Evolutionary conservation across 306 rosid genomes (phyloP).

Genomic region (Quercus alba): DNA sequence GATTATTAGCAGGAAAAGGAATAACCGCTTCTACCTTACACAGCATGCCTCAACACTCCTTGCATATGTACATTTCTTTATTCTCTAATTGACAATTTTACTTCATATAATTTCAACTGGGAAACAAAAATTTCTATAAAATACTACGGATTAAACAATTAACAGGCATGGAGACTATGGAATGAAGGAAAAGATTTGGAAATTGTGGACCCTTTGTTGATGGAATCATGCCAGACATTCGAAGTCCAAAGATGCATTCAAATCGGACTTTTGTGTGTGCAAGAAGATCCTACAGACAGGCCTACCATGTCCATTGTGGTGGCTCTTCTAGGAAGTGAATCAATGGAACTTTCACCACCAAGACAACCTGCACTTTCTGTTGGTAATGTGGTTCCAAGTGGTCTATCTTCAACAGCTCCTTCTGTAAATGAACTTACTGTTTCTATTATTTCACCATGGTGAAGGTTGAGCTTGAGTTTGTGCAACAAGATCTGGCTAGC

Average conservation of each 20-base stretch:
- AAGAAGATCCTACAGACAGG: slow-evolving; percentile 47
- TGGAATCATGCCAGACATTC: slow-evolving; percentile 5
- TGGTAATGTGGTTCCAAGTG: slow-evolving; percentile 7
- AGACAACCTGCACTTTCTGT: slow-evolving; percentile 40
- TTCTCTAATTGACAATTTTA: not conserved
- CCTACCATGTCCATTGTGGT: slow-evolving; percentile 50
- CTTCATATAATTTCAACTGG: not conserved
- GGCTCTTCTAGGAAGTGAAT: slow-evolving; percentile 34
- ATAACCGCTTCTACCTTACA: slow-evolving; percentile 34
- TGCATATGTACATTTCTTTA: slow-evolving; percentile 38
- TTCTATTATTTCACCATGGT: slow-evolving; percentile 26
- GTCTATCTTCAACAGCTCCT: slow-evolving; percentile 13
- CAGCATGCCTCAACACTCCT: slow-evolving; percentile 40
- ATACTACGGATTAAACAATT: not conserved
- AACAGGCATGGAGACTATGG: slow-evolving; percentile 54
- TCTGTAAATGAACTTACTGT: slow-evolving; percentile 9
- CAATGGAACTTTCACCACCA: slow-evolving; percentile 40
- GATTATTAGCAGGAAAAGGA: slow-evolving; percentile 48
- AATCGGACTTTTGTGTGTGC: slow-evolving; percentile 57
- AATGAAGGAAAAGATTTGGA: slow-evolving; percentile 40
- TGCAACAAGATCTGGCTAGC: too few species aligned
- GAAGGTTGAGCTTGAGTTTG: not conserved
- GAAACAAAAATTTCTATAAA: too few species aligned
- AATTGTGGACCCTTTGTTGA: slow-evolving; percentile 39
- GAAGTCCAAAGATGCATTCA: slow-evolving; percentile 42